Evolutionary conservation across 208 protist genomes (phyloP), one percentile per base, ranked within the genome.

Genomic region (Crithidia mellificae): DNA sequence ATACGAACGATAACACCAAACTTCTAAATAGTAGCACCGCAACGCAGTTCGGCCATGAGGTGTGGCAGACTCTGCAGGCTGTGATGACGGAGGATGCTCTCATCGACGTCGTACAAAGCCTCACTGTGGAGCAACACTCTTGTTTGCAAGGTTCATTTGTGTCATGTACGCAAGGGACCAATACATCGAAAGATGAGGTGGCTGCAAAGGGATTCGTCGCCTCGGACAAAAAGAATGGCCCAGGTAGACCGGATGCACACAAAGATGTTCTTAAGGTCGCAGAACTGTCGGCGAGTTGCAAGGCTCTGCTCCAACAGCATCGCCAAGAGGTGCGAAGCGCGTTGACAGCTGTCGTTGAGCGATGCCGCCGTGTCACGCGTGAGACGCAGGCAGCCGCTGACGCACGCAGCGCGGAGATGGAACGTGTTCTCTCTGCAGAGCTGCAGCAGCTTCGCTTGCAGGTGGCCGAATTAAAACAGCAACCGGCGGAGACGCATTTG

Each of bases 401-500:
- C 29, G 44, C 55, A 2, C 51, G 53, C 0, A 50, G 50, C 1
- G 59, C 52, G 22, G 39, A 34, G 24, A 34, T 63, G 68, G 59
- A 74, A 46, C 24, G 41, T 6, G 27, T 20, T 20, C 63, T 76
- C 4, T 64, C 50, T 0, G 12, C 38, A 4, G 63, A 78, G 41
- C 36, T 73, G 25, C 39, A 32, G 14, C 34, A 52, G 9, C 61
- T 68, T 29, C 65, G 59, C 2, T 39, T 61, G 20, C 51, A 62
- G 41, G 30, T 72, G n/a, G 47, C 25, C 0, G 50, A 54, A n/a
- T 25, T 25, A 38, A 20, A 59, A 22, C 46, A 30, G 14, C 29
- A 34, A n/a, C n/a, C n/a, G n/a, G n/a, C n/a, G n/a, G n/a, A n/a
- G n/a, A n/a, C n/a, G n/a, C n/a, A n/a, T n/a, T n/a, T n/a, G 29